Conservation (phyloP, 2,329 filamentous ascomycete genomes). For the Aspergillus felis region DNA sequence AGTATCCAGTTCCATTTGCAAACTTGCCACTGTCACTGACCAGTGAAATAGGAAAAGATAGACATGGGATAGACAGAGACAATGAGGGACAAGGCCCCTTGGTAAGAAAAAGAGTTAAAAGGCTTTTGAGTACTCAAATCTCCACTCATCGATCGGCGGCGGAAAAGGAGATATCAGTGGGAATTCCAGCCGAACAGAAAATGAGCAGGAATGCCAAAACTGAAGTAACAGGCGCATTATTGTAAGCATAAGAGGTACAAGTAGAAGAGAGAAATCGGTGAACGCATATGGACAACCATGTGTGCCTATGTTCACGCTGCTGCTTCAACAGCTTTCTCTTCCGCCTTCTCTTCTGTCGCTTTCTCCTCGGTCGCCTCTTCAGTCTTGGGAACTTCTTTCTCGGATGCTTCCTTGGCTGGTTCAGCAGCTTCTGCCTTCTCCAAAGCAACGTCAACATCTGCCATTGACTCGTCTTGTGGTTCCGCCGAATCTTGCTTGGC, state of each 20-base stretch:
- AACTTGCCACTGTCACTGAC: not conserved
- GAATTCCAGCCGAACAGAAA: not conserved
- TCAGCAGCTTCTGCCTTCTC: slow-evolving; percentile 26
- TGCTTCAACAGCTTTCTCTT: slow-evolving; percentile 26
- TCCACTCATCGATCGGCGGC: not conserved
- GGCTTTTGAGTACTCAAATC: not conserved
- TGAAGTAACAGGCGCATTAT: not conserved
- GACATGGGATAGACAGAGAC: not conserved
- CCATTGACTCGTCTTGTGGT: slow-evolving; percentile 33
- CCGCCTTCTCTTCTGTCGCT: slow-evolving; percentile 30
- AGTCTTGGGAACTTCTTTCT: slow-evolving; percentile 15
- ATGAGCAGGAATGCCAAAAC: not conserved
- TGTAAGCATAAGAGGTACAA: not conserved
- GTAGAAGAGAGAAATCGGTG: not conserved
- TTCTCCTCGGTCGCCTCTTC: slow-evolving; percentile 32
- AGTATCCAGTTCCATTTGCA: not conserved
- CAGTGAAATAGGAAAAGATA: not conserved
- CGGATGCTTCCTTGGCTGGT: slow-evolving; percentile 20
- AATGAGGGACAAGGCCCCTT: not conserved
- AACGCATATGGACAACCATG: not conserved
- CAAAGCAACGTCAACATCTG: slow-evolving; percentile 35
- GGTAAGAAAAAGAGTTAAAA: not conserved
- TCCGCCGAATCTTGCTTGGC: slow-evolving; percentile 33
- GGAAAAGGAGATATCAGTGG: not conserved
- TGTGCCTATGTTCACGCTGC: slow-evolving; percentile 18